Percentiles rank a stretch among this genome's conserved stretches.
Evolutionary conservation across 495 filamentous ascomycete genomes (phyloP).

Genomic region (Penicillium fimorum): DNA sequence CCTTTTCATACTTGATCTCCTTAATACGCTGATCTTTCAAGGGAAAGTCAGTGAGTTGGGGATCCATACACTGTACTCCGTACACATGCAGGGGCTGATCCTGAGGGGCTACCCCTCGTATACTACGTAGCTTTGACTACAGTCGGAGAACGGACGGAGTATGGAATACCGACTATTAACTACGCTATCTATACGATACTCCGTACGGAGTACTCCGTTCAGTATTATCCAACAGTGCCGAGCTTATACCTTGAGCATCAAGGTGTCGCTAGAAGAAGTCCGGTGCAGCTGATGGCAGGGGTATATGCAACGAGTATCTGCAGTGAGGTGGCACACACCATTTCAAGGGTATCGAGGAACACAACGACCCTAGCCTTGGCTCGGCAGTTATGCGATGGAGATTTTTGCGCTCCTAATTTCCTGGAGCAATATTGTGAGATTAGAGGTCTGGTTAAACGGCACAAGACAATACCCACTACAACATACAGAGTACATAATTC

Average conservation of each 20-base stretch:
- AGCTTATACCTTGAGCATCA: not conserved
- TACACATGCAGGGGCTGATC: not conserved
- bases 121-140: slow-evolving; percentile 12
- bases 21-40: not conserved
- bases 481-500: too few relatives aligned
- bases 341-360: not conserved
- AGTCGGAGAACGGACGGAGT: too few relatives aligned
- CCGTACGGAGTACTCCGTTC: not conserved
- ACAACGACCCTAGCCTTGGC: not conserved
- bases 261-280: slow-evolving; percentile 14
- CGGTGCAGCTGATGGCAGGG: slow-evolving; percentile 23
- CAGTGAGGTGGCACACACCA: slow-evolving; percentile 30
- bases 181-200: not conserved
- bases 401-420: not conserved
- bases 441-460: too few relatives aligned
- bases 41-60: not conserved
- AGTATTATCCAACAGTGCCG: not conserved
- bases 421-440: not conserved
- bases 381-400: slow-evolving; percentile 7
- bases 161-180: too few relatives aligned
- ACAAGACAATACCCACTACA: too few relatives aligned
- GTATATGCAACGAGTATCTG: slow-evolving; percentile 19
- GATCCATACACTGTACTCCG: slow-evolving; percentile 4
- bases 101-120: not conserved
- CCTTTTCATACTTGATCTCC: not conserved